Evolutionary conservation across 2,329 filamentous ascomycete genomes (phyloP), one percentile per base, ranked within the genome.

Genomic region (Paramyrothecium sp.): DNA sequence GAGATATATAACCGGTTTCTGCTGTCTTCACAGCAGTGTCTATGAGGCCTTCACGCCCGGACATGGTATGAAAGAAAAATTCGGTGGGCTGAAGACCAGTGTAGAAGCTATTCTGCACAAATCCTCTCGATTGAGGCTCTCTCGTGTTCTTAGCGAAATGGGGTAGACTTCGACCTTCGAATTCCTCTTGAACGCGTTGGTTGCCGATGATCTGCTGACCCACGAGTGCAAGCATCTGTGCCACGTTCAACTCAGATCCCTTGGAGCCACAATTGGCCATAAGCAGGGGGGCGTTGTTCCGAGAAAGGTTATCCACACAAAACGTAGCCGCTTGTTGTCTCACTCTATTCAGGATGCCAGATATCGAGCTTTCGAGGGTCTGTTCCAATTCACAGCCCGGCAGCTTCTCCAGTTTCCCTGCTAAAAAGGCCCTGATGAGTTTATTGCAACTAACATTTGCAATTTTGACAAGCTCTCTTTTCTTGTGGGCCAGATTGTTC

Each of bases 11-110:
- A 62, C 95, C 95, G 11, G 95, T 99, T 74, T 99, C 95, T 54
- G 95, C 95, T 54, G 95, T 99, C 79, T 99, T 99, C 77, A 98
- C 95, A 59, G 95, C 95, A 2, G 95, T 99, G 84, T 99, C 95
- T 69, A 99, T 93, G 64, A 99, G 79, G 86, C 95, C 95, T 85
- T 98, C 95, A 86, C 95, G 90, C 67, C 95, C 95, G 67, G 92
- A 97, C 78, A 98, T 97, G 63, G 95, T 95, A 84, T 99, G 95
- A 76, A 99, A 98, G 57, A 98, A 84, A 73, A 99, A 98, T 68
- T 99, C 95, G 0, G 91, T 92, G 2, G 95, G 94, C 1, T 88
- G 83, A 1, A 99, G 80, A 2, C 95, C 95, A 0, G 91, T 91
- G 73, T 97, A 99, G 82, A 99, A 99, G 77, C 92, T 97, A 77